phyloP scores from a whole-genome alignment of 768 basidiomycete genomes.

The Leccinum ochraceum region DNA sequence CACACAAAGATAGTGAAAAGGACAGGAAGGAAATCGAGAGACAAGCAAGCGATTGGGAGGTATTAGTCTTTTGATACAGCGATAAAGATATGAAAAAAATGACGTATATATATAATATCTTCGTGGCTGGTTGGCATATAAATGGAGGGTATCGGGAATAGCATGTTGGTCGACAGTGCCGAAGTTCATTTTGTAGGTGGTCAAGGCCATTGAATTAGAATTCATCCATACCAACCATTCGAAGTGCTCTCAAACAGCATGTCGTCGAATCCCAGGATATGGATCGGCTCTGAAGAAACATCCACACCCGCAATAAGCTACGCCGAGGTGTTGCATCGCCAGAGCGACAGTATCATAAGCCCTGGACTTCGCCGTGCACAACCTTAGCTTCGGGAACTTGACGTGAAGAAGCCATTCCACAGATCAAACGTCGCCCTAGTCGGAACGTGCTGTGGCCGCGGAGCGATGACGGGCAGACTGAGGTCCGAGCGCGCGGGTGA shows the following conservation, averaged over 20 bases:
- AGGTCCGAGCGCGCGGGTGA: conserved; percentile 39
- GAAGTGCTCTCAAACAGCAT: conserved; percentile 13
- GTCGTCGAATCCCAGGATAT: conserved; percentile 18
- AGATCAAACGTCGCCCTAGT: conserved; percentile 13
- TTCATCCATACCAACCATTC: conserved; percentile 7
- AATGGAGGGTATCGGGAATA: not conserved
- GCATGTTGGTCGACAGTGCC: not conserved
- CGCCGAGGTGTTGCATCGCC: conserved; percentile 1
- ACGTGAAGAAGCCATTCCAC: conserved; percentile 12
- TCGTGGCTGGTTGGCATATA: not conserved
- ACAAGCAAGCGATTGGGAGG: not conserved
- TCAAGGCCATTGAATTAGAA: conserved; percentile 3
- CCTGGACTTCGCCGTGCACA: not conserved
- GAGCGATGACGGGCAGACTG: conserved; percentile 29
- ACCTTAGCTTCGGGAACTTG: conserved; percentile 4
- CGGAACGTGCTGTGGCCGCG: conserved; percentile 23
- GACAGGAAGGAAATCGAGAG: not conserved
- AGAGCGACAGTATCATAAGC: not conserved
- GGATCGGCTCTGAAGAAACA: not conserved
- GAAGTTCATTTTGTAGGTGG: not conserved
- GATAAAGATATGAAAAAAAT: not conserved
- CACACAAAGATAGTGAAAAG: not conserved
- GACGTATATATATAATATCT: too few relatives aligned
- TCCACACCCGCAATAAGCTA: conserved; percentile 9
- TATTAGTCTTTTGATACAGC: conserved; percentile 6